phyloP scores from a whole-genome alignment of 164 flowering plant species.

The Houttuynia cordata region DNA sequence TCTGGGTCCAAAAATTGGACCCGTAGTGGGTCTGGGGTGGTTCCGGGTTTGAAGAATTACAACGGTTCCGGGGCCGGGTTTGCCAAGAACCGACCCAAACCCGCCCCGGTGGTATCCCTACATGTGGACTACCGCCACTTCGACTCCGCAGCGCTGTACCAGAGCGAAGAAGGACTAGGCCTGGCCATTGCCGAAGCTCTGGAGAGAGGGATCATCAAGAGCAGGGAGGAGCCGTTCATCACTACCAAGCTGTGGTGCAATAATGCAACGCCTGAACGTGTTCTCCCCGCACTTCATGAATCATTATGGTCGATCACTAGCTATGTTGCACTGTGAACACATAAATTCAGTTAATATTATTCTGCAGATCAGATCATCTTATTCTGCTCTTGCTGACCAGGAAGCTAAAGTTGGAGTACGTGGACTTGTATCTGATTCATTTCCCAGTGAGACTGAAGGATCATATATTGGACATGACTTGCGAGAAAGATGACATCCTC shows the following conservation, averaged over 20 bases:
- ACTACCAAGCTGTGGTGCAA: constrained; percentile 33
- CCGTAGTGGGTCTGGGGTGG: too few species aligned
- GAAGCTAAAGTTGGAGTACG: constrained; percentile 8
- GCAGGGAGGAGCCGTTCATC: constrained; percentile 23
- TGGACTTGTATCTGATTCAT: constrained; percentile 8
- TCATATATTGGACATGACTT: constrained; percentile 1
- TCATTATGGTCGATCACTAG: constrained; percentile 16
- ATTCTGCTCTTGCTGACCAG: background rate
- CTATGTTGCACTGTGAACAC: background rate
- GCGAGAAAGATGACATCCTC: constrained; percentile 11
- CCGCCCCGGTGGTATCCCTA: too few species aligned
- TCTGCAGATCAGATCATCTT: too few species aligned
- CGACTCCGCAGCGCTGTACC: constrained; percentile 22
- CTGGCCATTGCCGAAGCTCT: constrained; percentile 24
- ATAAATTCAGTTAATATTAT: background rate
- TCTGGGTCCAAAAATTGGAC: too few species aligned
- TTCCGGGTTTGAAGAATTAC: too few species aligned
- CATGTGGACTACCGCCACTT: constrained; percentile 26
- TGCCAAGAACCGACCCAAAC: too few species aligned
- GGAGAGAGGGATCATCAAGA: constrained; percentile 18
- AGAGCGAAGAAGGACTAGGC: constrained; percentile 22
- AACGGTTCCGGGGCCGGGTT: too few species aligned
- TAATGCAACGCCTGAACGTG: constrained; percentile 16
- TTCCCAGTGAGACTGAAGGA: constrained; percentile 6
- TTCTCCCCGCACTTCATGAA: constrained; percentile 25